Base-by-base conservation (phyloP, 2,329 filamentous ascomycete species). In the Colletotrichum neosansevieriae region DNA sequence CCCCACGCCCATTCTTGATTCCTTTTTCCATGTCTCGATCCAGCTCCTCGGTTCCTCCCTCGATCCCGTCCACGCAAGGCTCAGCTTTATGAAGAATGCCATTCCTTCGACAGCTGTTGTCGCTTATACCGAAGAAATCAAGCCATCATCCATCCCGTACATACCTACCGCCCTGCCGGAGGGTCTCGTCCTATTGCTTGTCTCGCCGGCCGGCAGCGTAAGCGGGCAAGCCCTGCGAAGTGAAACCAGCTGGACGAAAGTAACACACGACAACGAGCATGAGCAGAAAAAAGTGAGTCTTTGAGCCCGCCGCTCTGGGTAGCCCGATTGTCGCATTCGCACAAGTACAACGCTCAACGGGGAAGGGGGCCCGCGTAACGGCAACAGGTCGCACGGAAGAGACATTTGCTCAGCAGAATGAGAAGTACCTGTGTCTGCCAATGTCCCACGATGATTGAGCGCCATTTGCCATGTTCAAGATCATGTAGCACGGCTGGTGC, bases 1-100 rank as follows among this genome's bases (percentile, higher is more conserved):
- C 58, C 36, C 50, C 56, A 47, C 38, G 36, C 54, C 21, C 21
- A 21, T 47, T 29, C 29, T 29, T 7, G 29, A 21, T 42, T 17
- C 19, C 19, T 61, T 29, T 64, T 59, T 15, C 54, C 19, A 19
- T 53, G 58, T 58, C 64, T 58, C 29, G 51, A 58, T 63, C 58
- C 64, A 63, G 64, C 64, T 63, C 24, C 15, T 53, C 21, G 63
- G 49, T 21, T 47, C 40, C 4, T 15, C 24, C n/a, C 56, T 24
- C 13, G 11, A 21, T 34, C 10, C n/a, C 56, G 56, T 13, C 56
- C 34, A 40, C 45, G 58, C 36, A 36, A 49, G 51, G 21, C 47
- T 50, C 19, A 40, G 15, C 13, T 38, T 38, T 15, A 5, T 38
- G 11, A 38, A 24, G 47, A 50, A 24, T 42, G 49, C 45, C 45